These are phyloP conservation scores for Dactylellina parvicollis DNA, from an alignment of 2,329 filamentous ascomycete genomes.

Conservation along the genomic window DNA sequence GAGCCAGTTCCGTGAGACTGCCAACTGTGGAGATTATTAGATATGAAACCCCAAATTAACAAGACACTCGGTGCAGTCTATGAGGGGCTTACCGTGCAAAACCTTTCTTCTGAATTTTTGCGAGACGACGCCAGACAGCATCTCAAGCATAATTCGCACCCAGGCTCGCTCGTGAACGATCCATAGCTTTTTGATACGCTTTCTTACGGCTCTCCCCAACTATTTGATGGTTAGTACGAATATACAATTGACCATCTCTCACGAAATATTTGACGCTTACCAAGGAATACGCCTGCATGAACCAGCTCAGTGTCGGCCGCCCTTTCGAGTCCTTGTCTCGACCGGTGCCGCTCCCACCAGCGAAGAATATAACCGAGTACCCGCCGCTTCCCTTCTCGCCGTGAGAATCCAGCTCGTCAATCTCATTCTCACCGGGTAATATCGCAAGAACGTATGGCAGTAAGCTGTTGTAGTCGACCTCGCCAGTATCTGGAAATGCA, in stretches of 20 bases:
- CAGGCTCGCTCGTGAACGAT: conserved; percentile 70
- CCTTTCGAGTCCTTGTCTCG: conserved; percentile 60
- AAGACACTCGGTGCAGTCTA: neutral
- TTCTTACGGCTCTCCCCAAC: conserved; percentile 67
- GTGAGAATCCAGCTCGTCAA: conserved; percentile 59
- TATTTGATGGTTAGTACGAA: conserved; percentile 14
- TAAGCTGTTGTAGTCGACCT: conserved; percentile 67
- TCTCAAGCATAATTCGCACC: conserved; percentile 68
- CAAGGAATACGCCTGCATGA: conserved; percentile 69
- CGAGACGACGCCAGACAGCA: conserved; percentile 69
- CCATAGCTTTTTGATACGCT: conserved; percentile 68
- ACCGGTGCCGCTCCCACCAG: conserved; percentile 63
- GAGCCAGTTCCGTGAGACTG: conserved; percentile 65
- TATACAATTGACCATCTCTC: neutral
- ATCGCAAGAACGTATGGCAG: conserved; percentile 68
- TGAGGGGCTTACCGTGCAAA: conserved; percentile 63
- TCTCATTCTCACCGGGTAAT: conserved; percentile 68
- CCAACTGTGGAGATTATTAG: conserved; percentile 61
- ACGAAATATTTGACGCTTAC: conserved; percentile 39
- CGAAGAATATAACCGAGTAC: conserved; percentile 70
- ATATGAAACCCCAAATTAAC: neutral
- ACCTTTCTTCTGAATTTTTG: conserved; percentile 70
- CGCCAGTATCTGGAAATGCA: conserved; percentile 67
- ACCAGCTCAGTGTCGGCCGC: conserved; percentile 68
- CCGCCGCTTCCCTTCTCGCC: conserved; percentile 60